A percentile compares a stretch with the other conserved stretches of the same genome.
Evolutionary conservation across 495 filamentous ascomycete species (phyloP).

Genomic region (Viridothelium virens): DNA sequence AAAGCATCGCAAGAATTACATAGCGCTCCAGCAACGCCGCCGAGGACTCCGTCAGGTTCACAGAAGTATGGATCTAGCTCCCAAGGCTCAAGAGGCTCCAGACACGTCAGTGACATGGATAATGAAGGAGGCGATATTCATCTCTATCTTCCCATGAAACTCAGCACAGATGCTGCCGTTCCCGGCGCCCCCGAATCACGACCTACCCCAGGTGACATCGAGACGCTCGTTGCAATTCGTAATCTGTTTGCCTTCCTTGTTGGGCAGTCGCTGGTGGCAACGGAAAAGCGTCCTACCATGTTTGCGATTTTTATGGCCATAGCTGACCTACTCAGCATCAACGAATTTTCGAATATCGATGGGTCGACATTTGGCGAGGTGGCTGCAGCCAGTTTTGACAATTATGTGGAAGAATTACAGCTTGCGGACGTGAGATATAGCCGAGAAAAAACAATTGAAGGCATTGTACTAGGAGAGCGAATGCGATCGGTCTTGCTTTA

Average conservation of each 20-base stretch:
- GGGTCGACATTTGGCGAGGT: conserved; percentile 75
- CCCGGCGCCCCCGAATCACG: conserved; percentile 33
- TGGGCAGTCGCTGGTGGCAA: conserved; percentile 73
- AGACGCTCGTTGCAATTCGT: conserved; percentile 63
- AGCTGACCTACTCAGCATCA: conserved; percentile 57
- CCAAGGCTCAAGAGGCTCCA: conserved; percentile 32
- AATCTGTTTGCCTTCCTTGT: conserved; percentile 89
- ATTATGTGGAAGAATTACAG: conserved; percentile 64
- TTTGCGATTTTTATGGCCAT: conserved; percentile 72
- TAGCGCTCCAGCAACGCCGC: conserved; percentile 11
- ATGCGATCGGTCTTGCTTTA: conserved; percentile 78
- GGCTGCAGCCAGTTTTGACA: conserved; percentile 65
- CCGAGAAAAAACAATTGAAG: conserved; percentile 85
- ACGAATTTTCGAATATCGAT: conserved; percentile 73
- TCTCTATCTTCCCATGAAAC: conserved; percentile 22
- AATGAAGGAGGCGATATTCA: conserved; percentile 3
- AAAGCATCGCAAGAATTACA: conserved; percentile 15
- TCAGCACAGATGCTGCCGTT: conserved; percentile 28
- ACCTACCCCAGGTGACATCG: conserved; percentile 53
- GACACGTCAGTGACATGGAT: conserved; percentile 16
- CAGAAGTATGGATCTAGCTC: conserved; percentile 10
- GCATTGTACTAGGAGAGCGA: conserved; percentile 74
- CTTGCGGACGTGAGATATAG: conserved; percentile 75
- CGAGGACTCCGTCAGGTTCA: conserved; percentile 19
- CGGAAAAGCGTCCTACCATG: conserved; percentile 53